Base-by-base conservation (phyloP, 257 asterid genomes). In the Rhazya stricta region DNA sequence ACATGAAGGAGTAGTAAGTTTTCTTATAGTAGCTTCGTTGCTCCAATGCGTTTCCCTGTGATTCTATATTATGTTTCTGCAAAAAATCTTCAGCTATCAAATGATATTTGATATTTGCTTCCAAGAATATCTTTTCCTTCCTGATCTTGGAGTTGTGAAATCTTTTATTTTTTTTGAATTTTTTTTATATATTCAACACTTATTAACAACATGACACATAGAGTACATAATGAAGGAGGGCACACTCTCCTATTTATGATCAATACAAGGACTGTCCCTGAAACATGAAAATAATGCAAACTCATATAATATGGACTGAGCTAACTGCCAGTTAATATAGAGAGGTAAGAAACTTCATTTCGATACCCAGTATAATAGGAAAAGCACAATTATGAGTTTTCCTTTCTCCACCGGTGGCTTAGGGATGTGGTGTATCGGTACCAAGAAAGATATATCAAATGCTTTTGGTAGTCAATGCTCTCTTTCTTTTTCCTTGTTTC, bases 1-100 rank as follows among this genome's bases (percentile, higher is more conserved):
- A 91, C 89, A 72, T 92, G 89, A 89, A 88, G 83, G 88, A 85
- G 84, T 86, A 83, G 96, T 87, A 77, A 83, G 91, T 76, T 73
- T 48, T 79, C 79, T 66, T 79, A 76, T 32, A 51, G 69, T 72
- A 51, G 45, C 82, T 69, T 54, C 67, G 74, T 56, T 74, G 58
- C 77, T 34, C 50, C 37, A 19, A 18, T 13, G 25, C 53, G 4
- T 18, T 4, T 46, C 19, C 48, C 42, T 42, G 51, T 54, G 27
- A 53, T 23, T 53, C 54, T 67, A 43, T 67, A 27, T 41, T 65
- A 34, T 66, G 48, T 36, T 51, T 51, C 69, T 41, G 39, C 37
- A 75, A 45, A 75, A 45, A 48, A 51, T 41, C 42, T 16, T 25
- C 1, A 18, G 3, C 19, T 5, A 12, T 53, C 54, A 29, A 58